A percentile compares a stretch with the other conserved stretches of the same genome.
Evolutionary conservation across 1,139 yeast genomes (phyloP).

Genomic region (Kluyveromyces sp.): DNA sequence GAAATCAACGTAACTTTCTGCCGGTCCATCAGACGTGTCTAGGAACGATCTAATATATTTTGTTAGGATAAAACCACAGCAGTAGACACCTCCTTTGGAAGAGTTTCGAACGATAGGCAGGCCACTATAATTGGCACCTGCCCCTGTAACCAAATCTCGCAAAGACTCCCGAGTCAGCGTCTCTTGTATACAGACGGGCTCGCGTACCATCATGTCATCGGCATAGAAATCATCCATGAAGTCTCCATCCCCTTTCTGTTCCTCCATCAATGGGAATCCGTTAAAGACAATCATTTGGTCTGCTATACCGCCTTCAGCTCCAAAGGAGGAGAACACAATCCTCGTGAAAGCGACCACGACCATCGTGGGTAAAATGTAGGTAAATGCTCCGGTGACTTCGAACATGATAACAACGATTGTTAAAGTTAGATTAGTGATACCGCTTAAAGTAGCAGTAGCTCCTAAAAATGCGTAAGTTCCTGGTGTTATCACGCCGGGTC

Average conservation of each 20-base stretch:
- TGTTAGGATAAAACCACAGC: constrained; percentile 27
- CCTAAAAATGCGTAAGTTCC: constrained; percentile 97
- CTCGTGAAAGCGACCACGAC: constrained; percentile 91
- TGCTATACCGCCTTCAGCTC: constrained; percentile 75
- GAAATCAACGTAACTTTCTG: constrained; percentile 1
- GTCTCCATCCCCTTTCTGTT: constrained; percentile 52
- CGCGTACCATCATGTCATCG: constrained; percentile 58
- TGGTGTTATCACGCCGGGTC: constrained; percentile 63
- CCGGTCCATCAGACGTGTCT: constrained; percentile 9
- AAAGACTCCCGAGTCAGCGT: constrained; percentile 30
- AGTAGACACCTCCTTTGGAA: constrained; percentile 8
- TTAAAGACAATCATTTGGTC: constrained; percentile 89
- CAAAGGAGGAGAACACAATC: constrained; percentile 65
- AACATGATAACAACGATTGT: constrained; percentile 94
- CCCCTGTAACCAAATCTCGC: constrained; percentile 25
- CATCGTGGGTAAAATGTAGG: constrained; percentile 91
- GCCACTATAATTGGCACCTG: constrained; percentile 41
- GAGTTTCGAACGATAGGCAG: constrained; percentile 45
- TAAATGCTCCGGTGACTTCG: constrained; percentile 89
- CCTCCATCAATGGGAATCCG: constrained; percentile 79
- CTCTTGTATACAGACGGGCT: constrained; percentile 45
- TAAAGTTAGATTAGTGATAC: constrained; percentile 85
- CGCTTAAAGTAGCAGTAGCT: constrained; percentile 92
- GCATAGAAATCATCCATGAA: constrained; percentile 47
- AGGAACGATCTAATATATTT: constrained; percentile 14